phyloP scores from a whole-genome alignment of 1,284 basidiomycete species.

The Puccinia hordei region DNA sequence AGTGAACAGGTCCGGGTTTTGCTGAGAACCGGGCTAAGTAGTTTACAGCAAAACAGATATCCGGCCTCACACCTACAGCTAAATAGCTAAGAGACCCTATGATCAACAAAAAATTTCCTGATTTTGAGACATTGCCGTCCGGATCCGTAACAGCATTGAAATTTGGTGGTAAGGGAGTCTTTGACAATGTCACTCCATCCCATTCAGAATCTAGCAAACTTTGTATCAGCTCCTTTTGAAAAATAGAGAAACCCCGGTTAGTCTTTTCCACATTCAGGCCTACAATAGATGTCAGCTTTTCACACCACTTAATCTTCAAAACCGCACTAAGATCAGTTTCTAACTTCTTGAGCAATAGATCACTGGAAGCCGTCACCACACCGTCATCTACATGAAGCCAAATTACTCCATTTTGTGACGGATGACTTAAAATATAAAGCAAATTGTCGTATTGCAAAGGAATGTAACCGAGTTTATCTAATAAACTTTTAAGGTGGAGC shows the following conservation, averaged over 20 bases:
- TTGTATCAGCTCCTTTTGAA: not conserved
- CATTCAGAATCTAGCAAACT: not conserved
- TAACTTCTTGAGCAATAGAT: not conserved
- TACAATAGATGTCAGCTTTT: not conserved
- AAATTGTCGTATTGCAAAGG: not conserved
- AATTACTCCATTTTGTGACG: not conserved
- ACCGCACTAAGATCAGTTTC: not conserved
- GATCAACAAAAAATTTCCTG: not conserved
- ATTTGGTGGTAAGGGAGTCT: not conserved
- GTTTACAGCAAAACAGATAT: constrained; percentile 13
- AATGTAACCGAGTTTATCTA: not conserved
- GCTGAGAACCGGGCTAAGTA: constrained; percentile 27
- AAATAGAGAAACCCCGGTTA: not conserved
- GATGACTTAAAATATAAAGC: not conserved
- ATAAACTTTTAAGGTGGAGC: not conserved
- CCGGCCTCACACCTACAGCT: not conserved
- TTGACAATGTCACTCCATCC: not conserved
- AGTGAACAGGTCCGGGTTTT: not conserved
- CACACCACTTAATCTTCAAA: not conserved
- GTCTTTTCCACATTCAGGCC: not conserved
- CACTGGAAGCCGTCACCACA: not conserved
- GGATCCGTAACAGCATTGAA: not conserved
- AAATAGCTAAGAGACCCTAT: constrained; percentile 13
- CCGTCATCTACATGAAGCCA: not conserved
- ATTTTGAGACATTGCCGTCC: not conserved